These are phyloP conservation scores for Caloboletus inedulis DNA, from an alignment of 1,284 basidiomycete genomes.

Conservation along the genomic window DNA sequence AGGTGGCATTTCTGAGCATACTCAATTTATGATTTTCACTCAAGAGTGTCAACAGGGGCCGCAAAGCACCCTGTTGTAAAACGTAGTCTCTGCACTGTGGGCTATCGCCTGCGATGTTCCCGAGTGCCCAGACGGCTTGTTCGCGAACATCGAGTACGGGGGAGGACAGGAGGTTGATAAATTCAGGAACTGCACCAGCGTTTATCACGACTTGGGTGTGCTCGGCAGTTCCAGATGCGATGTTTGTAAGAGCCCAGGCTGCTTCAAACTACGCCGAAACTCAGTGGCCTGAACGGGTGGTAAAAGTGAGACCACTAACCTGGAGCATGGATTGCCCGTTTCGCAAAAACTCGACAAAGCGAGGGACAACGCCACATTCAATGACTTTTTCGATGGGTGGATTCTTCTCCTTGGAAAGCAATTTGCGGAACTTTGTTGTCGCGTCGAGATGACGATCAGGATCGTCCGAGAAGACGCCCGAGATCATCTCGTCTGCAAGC, in stretches of 20 bases:
- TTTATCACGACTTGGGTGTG: slow-evolving; percentile 98
- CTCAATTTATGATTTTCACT: slow-evolving; percentile 92
- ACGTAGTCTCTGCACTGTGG: slow-evolving; percentile 93
- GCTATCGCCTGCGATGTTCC: slow-evolving; percentile 95
- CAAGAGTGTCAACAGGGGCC: slow-evolving; percentile 68
- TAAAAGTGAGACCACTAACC: slow-evolving; percentile 45
- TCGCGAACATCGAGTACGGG: slow-evolving; percentile 90
- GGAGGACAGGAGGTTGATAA: slow-evolving; percentile 90
- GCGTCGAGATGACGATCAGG: slow-evolving; percentile 91
- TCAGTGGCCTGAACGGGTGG: neutral
- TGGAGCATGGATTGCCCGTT: slow-evolving; percentile 93
- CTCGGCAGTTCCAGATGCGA: slow-evolving; percentile 97
- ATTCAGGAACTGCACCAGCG: slow-evolving; percentile 94
- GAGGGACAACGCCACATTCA: slow-evolving; percentile 94
- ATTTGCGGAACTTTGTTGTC: slow-evolving; percentile 96
- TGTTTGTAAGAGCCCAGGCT: slow-evolving; percentile 99
- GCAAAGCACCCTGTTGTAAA: slow-evolving; percentile 71
- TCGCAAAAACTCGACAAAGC: slow-evolving; percentile 94
- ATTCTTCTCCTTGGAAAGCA: slow-evolving; percentile 99
- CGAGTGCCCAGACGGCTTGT: slow-evolving; percentile 96
- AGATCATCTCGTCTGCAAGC: slow-evolving; percentile 91
- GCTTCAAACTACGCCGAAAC: slow-evolving; percentile 82
- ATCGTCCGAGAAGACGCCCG: slow-evolving; percentile 90
- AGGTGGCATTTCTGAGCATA: slow-evolving; percentile 97
- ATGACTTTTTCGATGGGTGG: slow-evolving; percentile 99